Conservation (phyloP, 2,329 filamentous ascomycete genomes). For the Botrytis hyacinthi region DNA sequence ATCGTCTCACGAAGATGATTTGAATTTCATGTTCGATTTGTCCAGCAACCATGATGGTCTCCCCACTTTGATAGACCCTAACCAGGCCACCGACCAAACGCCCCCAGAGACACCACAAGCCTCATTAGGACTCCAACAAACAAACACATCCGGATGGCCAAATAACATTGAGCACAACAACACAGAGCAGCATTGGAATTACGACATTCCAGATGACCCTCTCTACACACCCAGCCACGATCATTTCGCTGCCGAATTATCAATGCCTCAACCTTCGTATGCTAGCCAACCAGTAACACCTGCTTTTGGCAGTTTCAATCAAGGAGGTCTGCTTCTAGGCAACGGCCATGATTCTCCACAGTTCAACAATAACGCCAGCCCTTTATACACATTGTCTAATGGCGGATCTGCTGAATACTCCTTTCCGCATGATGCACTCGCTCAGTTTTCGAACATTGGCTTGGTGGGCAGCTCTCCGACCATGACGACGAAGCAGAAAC, state of each 20-base stretch:
- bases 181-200: constrained; percentile 31
- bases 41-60: background rate
- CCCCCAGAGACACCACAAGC: constrained; percentile 37
- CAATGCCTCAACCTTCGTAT: constrained; percentile 35
- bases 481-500: constrained; percentile 35
- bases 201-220: constrained; percentile 34
- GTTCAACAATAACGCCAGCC: constrained; percentile 31
- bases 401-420: constrained; percentile 31
- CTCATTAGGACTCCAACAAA: constrained; percentile 23
- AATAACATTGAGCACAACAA: constrained; percentile 23
- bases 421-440: constrained; percentile 28
- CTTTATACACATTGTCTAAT: constrained; percentile 32
- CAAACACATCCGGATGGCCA: constrained; percentile 25
- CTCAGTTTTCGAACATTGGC: constrained; percentile 23
- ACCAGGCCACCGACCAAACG: constrained; percentile 23
- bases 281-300: constrained; percentile 38
- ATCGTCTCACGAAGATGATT: constrained; percentile 28
- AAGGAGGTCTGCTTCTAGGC: constrained; percentile 26
- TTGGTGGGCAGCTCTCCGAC: constrained; percentile 27
- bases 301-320: constrained; percentile 35
- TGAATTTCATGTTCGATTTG: constrained; percentile 33
- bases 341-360: constrained; percentile 30
- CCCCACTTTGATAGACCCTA: background rate
- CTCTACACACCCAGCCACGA: constrained; percentile 36
- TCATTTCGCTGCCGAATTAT: constrained; percentile 31